Evolutionary conservation across 495 filamentous ascomycete species (phyloP).

Genomic region (Xanthoparmelia taractica): DNA sequence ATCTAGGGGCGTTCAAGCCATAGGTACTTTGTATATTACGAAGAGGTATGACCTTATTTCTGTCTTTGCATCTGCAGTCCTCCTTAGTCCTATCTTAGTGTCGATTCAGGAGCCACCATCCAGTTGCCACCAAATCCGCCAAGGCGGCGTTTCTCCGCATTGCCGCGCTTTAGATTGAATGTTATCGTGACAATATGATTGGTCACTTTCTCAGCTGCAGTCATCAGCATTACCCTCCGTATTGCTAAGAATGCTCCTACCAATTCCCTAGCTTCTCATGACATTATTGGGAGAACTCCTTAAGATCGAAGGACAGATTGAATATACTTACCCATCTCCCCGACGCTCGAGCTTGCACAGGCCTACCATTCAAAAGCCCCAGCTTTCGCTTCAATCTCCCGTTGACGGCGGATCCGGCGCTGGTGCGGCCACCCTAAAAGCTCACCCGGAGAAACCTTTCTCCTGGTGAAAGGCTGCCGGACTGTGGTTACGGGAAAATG

Average conservation of each 20-base stretch:
- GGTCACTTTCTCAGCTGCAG: not conserved
- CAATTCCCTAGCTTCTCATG: not conserved
- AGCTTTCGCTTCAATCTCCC: not conserved
- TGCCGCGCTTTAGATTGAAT: not conserved
- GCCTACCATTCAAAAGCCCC: not conserved
- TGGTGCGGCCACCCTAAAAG: no score
- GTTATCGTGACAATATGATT: slow-evolving; percentile 2
- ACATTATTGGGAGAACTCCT: not conserved
- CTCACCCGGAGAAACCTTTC: no score
- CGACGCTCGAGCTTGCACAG: not conserved
- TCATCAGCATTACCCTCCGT: not conserved
- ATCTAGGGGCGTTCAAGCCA: no score
- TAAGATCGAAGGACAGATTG: not conserved
- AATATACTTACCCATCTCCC: not conserved
- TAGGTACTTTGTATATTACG: no score
- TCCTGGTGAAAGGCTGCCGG: no score
- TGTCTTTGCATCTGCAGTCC: not conserved
- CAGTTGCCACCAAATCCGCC: not conserved
- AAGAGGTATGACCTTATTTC: no score
- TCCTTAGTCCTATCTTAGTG: not conserved
- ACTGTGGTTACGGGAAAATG: no score
- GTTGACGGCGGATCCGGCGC: no score
- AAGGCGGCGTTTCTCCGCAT: slow-evolving; percentile 1
- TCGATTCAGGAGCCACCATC: not conserved
- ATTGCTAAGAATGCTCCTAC: not conserved